These are phyloP conservation scores for Butyriboletus loyo DNA, from an alignment of 768 basidiomycete species.

Conservation along the genomic window DNA sequence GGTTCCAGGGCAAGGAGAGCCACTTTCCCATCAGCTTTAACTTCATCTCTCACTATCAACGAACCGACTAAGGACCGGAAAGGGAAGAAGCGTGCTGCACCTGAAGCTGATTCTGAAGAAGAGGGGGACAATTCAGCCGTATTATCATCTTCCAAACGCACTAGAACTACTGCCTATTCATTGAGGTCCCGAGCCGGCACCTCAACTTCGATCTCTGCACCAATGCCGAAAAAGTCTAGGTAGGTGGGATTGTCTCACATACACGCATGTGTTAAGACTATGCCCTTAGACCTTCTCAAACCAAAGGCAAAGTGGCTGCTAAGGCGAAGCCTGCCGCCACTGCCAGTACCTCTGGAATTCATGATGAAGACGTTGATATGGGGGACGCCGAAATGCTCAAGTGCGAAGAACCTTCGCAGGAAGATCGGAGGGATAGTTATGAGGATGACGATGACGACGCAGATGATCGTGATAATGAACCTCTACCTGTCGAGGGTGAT, in stretches of 20 bases:
- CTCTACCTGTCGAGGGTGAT: conserved; percentile 45
- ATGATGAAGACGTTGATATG: conserved; percentile 78
- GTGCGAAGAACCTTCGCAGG: conserved; percentile 42
- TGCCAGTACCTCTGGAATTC: conserved; percentile 60
- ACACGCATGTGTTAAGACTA: conserved; percentile 11
- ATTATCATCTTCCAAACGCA: conserved; percentile 58
- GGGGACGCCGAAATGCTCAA: conserved; percentile 56
- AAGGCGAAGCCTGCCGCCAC: conserved; percentile 57
- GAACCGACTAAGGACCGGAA: conserved; percentile 74
- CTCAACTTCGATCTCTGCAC: conserved; percentile 39
- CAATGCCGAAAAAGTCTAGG: conserved; percentile 80
- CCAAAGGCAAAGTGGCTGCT: conserved; percentile 57
- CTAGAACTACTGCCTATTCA: conserved; percentile 59
- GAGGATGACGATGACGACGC: conserved; percentile 40
- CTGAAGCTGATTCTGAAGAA: conserved; percentile 67
- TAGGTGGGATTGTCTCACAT: conserved; percentile 25
- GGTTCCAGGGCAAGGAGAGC: conserved; percentile 57
- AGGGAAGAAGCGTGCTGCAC: conserved; percentile 90
- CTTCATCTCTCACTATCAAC: conserved; percentile 61
- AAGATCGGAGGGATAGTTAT: conserved; percentile 43
- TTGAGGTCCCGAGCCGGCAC: conserved; percentile 56
- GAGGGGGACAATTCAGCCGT: conserved; percentile 47
- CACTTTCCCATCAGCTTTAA: conserved; percentile 40
- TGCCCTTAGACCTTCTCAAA: conserved; percentile 41
- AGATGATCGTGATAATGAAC: conserved; percentile 50